Base-by-base conservation (phyloP, 2,329 filamentous ascomycete species). In the Penicillium sp. region DNA sequence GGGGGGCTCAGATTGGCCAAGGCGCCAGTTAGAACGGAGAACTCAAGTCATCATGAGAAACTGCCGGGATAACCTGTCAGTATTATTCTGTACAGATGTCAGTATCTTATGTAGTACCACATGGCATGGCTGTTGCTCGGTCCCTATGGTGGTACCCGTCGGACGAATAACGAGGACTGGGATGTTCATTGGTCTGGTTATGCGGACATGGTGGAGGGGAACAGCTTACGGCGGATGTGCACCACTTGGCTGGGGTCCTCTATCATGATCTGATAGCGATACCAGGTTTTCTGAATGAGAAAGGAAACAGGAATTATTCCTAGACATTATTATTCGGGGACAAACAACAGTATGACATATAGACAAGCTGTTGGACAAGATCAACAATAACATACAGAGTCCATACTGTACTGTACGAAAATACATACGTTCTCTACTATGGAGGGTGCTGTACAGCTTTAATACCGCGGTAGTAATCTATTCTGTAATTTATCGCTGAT, bases 111-210 rank as follows among this genome's bases (percentile, higher is more conserved):
- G 24, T 28, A 47, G 45, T 49, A 49, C 7, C 45, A 49, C 45
- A 49, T 49, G 45, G 45, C 45, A 49, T 51, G 30, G 19, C n/a
- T 35, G 49, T 51, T 22, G 49, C 30, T 54, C 24, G 35, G 50
- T 53, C 28, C 59, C 33, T 38, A n/a, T 30, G 54, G 53, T 44
- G 37, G 55, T 61, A 56, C 56, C 56, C 59, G 45, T 51, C 17
- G 58, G 53, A 38, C 40, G 45, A 49, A 40, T 59, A 30, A 47
- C 33, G 42, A 40, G 51, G 3, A 33, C 17, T 47, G 28, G 38
- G 35, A n/a, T 47, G 50, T n/a, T 33, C 19, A 38, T 38, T 42
- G 53, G 30, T 4, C 35, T 30, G 8, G 45, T 30, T 24, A 37
- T 24, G 24, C 22, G 35, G 51, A n/a, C 28, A n/a, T 40, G 33